A percentile compares a stretch with the other conserved stretches of the same genome.
Evolutionary conservation across 768 basidiomycete genomes (phyloP).

Genomic region (Tricholomella constricta): DNA sequence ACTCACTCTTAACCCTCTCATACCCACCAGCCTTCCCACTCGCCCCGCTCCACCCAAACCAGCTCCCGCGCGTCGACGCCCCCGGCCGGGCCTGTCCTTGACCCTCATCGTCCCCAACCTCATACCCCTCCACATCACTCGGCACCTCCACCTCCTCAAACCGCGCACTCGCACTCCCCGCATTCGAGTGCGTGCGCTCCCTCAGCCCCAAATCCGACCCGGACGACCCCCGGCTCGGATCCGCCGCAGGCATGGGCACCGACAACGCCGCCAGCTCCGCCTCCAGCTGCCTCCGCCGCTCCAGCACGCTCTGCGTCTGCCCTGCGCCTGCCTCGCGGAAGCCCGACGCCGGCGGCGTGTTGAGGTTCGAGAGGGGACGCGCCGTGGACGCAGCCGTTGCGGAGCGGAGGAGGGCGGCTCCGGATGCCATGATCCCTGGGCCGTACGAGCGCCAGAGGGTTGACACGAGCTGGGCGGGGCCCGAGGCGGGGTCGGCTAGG

Average conservation of each 20-base stretch:
- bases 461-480: constrained; percentile 64
- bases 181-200: constrained; percentile 42
- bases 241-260: constrained; percentile 29
- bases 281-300: constrained; percentile 54
- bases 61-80: constrained; percentile 40
- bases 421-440: constrained; percentile 67
- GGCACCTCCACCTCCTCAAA: constrained; percentile 76
- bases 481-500: constrained; percentile 55
- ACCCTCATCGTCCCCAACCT: constrained; percentile 36
- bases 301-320: constrained; percentile 35
- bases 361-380: constrained; percentile 25
- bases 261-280: constrained; percentile 58
- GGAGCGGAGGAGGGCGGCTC: constrained; percentile 62
- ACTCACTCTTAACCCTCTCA: constrained; percentile 57
- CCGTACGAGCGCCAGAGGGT: constrained; percentile 82
- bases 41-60: constrained; percentile 54
- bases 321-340: constrained; percentile 9
- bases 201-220: constrained; percentile 34
- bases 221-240: constrained; percentile 28
- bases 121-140: constrained; percentile 69
- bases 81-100: constrained; percentile 20
- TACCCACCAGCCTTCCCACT: constrained; percentile 41
- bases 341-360: constrained; percentile 28
- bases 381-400: constrained; percentile 22
- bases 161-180: constrained; percentile 37